These are phyloP conservation scores for Botrytis galanthina DNA, from an alignment of 2,329 filamentous ascomycete genomes.

Conservation along the genomic window DNA sequence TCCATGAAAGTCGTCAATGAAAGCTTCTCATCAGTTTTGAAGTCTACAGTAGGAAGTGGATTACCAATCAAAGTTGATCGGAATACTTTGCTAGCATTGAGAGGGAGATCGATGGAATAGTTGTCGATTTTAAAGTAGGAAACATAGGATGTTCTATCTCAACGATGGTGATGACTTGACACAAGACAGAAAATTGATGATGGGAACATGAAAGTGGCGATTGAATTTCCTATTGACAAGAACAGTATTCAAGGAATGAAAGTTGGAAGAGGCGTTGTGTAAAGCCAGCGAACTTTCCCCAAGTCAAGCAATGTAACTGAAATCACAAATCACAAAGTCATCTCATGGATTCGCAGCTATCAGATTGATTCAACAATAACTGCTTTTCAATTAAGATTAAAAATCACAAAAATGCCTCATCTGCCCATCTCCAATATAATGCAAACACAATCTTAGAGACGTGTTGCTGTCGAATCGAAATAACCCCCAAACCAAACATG, in stretches of 20 bases:
- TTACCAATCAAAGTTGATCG: not conserved
- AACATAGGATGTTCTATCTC: not conserved
- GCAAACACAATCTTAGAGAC: not conserved
- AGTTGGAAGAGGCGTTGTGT: accelerated
- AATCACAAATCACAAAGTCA: not conserved
- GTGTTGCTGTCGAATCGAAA: slow-evolving; percentile 3
- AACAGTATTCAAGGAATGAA: not conserved
- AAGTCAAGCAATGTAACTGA: not conserved
- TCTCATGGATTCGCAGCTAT: not conserved
- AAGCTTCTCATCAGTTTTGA: not conserved
- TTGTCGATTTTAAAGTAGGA: not conserved
- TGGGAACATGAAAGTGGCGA: not conserved
- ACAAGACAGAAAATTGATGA: no score
- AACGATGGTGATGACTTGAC: accelerated
- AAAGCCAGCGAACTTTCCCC: not conserved
- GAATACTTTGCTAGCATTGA: accelerated
- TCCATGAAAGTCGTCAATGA: not conserved
- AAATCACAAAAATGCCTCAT: slow-evolving; percentile 15
- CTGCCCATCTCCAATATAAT: slow-evolving; percentile 4
- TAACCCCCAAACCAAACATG: not conserved
- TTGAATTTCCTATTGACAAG: accelerated
- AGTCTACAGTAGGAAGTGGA: not conserved
- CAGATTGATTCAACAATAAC: not conserved
- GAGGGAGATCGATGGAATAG: not conserved
- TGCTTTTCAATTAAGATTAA: slow-evolving; percentile 13